Conservation (phyloP, 2,329 filamentous ascomycete species). For the Sclerotinia nivalis region DNA sequence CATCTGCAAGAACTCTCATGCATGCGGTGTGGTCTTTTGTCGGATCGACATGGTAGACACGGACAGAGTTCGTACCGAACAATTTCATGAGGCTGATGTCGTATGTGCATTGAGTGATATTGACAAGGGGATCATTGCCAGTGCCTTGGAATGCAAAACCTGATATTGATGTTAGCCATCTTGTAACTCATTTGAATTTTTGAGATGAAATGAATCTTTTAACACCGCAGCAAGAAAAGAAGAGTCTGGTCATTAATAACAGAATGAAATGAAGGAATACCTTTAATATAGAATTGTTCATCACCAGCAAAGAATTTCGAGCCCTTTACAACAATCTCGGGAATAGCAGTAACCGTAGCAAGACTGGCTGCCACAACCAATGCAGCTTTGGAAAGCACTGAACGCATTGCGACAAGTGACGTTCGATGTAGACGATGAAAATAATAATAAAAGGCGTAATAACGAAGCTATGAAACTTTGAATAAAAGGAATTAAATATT, state of each 20-base stretch:
- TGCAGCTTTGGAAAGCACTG: neutral
- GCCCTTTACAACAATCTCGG: slow-evolving; percentile 37
- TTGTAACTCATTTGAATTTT: neutral
- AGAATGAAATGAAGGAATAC: slow-evolving; percentile 36
- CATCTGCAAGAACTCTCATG: slow-evolving; percentile 76
- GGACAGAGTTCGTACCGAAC: slow-evolving; percentile 78
- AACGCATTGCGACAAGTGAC: neutral
- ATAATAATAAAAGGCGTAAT: neutral
- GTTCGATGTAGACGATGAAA: neutral
- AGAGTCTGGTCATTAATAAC: no score
- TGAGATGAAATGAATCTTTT: neutral
- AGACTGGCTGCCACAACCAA: neutral
- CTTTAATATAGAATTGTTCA: slow-evolving; percentile 39
- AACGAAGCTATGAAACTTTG: neutral
- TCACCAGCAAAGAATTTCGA: slow-evolving; percentile 37
- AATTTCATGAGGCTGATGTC: slow-evolving; percentile 77
- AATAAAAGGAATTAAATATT: neutral
- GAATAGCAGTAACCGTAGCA: slow-evolving; percentile 23
- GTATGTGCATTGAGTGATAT: slow-evolving; percentile 71
- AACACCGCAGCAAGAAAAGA: no score
- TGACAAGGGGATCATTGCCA: slow-evolving; percentile 71
- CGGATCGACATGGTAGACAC: slow-evolving; percentile 83
- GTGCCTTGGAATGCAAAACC: slow-evolving; percentile 71
- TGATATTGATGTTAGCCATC: slow-evolving; percentile 45
- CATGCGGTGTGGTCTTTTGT: slow-evolving; percentile 70